Evolutionary conservation across 176 grass and related monocot genomes (phyloP).

Genomic region (Phoenix dactylifera): DNA sequence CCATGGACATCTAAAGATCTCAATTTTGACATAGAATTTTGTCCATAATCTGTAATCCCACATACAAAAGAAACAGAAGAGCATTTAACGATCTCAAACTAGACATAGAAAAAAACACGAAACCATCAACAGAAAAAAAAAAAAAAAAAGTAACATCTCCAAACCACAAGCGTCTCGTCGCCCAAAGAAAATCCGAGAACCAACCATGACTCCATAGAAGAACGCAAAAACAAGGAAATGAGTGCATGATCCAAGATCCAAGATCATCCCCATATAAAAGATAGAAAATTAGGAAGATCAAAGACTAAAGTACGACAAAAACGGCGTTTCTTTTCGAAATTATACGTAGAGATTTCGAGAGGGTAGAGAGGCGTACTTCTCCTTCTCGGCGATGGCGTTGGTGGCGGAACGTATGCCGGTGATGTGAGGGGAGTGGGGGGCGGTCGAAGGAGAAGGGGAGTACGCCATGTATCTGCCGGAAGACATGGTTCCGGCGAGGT

Average conservation of each 20-base stretch:
- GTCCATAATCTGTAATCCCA: too few relatives aligned
- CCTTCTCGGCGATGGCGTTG: constrained; percentile 22
- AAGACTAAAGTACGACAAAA: background rate
- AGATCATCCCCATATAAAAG: too few relatives aligned
- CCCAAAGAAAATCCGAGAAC: constrained; percentile 1
- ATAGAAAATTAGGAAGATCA: too few relatives aligned
- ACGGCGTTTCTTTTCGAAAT: background rate
- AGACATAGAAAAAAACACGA: background rate
- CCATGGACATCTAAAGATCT: too few relatives aligned
- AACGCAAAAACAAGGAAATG: too few relatives aligned
- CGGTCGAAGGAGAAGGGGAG: constrained; percentile 29
- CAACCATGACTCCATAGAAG: background rate
- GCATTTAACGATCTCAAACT: background rate
- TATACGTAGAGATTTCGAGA: background rate
- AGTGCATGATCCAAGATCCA: too few relatives aligned
- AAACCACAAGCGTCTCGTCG: constrained; percentile 1
- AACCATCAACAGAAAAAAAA: background rate
- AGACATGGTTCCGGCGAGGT: constrained; percentile 25
- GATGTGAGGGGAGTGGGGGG: constrained; percentile 31
- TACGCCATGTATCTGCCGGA: constrained; percentile 41
- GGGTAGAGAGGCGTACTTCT: constrained; percentile 11
- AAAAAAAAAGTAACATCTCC: background rate
- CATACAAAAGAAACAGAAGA: background rate
- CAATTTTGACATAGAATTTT: too few relatives aligned
- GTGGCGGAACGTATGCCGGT: constrained; percentile 16